These are phyloP conservation scores for Boletus bicolor DNA, from an alignment of 768 basidiomycete species.

Conservation along the genomic window DNA sequence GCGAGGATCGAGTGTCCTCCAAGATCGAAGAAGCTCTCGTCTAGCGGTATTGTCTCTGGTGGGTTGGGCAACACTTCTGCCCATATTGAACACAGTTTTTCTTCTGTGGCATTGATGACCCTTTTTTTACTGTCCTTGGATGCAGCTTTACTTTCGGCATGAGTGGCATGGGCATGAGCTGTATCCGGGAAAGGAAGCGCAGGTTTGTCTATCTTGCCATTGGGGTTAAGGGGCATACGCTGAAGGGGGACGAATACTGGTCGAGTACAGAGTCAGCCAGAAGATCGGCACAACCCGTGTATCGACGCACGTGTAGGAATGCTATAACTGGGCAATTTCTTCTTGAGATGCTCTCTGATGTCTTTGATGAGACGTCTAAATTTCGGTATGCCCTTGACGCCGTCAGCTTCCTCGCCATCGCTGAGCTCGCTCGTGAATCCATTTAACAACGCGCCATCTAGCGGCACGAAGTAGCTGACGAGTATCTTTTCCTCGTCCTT, in stretches of 20 bases:
- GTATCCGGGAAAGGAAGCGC: slow-evolving; percentile 99
- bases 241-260: slow-evolving; percentile 90
- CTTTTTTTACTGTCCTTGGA: slow-evolving; percentile 33
- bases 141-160: slow-evolving; percentile 38
- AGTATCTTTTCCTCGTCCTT: slow-evolving; percentile 99
- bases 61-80: slow-evolving; percentile 72
- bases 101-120: slow-evolving; percentile 64
- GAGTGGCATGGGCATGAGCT: slow-evolving; percentile 49
- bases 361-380: slow-evolving; percentile 90
- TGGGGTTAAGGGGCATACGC: slow-evolving; percentile 97
- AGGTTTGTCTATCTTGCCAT: slow-evolving; percentile 99
- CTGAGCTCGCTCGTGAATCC: slow-evolving; percentile 68
- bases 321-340: slow-evolving; percentile 93
- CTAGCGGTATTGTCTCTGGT: slow-evolving; percentile 72
- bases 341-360: slow-evolving; percentile 93
- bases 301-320: slow-evolving; percentile 75
- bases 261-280: slow-evolving; percentile 1
- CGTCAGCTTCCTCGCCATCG: slow-evolving; percentile 46
- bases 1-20: slow-evolving; percentile 99
- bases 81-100: slow-evolving; percentile 85
- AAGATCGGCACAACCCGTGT: not conserved
- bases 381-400: slow-evolving; percentile 74
- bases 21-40: slow-evolving; percentile 97
- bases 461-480: slow-evolving; percentile 94
- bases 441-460: slow-evolving; percentile 62